These are phyloP conservation scores for Berberis thunbergii DNA, from an alignment of 164 flowering plant species.

Conservation along the genomic window DNA sequence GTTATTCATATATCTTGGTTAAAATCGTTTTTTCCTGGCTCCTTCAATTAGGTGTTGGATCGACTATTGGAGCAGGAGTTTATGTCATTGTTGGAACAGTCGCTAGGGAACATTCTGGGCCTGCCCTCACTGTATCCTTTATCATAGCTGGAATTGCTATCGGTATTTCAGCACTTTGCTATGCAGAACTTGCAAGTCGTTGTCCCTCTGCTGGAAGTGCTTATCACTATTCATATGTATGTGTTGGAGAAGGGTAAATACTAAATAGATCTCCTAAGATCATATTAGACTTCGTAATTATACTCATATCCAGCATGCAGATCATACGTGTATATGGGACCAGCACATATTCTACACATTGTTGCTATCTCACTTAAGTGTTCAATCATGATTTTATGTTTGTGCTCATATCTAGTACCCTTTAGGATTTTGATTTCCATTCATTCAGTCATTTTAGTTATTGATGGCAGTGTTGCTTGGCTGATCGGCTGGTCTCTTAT, in stretches of 20 bases:
- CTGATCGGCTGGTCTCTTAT: constrained; percentile 93
- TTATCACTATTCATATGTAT: constrained; percentile 94
- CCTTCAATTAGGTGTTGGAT: constrained; percentile 69
- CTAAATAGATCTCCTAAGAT: neutral
- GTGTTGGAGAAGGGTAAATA: constrained; percentile 91
- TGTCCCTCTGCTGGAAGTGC: constrained; percentile 99
- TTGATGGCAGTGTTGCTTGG: constrained; percentile 79
- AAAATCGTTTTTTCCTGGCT: neutral
- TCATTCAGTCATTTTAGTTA: neutral
- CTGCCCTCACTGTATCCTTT: constrained; percentile 78
- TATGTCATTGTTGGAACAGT: constrained; percentile 98
- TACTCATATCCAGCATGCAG: neutral
- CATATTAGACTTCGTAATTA: neutral
- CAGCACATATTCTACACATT: too few species aligned
- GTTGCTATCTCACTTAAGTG: too few species aligned
- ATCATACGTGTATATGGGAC: neutral
- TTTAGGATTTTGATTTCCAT: neutral
- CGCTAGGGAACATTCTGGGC: constrained; percentile 95
- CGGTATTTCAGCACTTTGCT: constrained; percentile 95
- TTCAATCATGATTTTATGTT: neutral
- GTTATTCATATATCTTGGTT: neutral
- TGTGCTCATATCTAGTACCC: neutral
- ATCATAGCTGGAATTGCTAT: constrained; percentile 92
- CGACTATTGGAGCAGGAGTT: constrained; percentile 98
- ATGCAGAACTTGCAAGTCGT: constrained; percentile 97